These are phyloP conservation scores for Fusarium sp. DNA, from an alignment of 2,329 filamentous ascomycete species.

Conservation along the genomic window DNA sequence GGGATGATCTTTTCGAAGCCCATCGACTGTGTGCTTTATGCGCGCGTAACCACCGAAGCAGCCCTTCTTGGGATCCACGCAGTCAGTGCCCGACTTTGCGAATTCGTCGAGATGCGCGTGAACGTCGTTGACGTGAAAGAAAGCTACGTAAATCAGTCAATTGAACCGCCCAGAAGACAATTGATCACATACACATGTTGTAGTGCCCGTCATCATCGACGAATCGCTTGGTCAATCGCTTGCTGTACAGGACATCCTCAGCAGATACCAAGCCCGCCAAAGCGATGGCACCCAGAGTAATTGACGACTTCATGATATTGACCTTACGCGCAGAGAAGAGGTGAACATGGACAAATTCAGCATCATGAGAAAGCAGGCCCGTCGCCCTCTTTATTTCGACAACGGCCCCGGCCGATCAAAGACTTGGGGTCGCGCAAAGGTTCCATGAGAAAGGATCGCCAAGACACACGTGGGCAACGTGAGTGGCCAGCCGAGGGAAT, in stretches of 20 bases:
- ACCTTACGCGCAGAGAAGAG: background rate
- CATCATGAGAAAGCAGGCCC: slow-evolving; percentile 3
- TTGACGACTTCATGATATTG: slow-evolving; percentile 37
- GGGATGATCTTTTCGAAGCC: slow-evolving; percentile 65
- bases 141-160: slow-evolving; percentile 51
- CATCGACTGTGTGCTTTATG: slow-evolving; percentile 69
- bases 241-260: slow-evolving; percentile 62
- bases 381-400: slow-evolving; percentile 29
- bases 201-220: slow-evolving; percentile 61
- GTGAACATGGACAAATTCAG: background rate
- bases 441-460: slow-evolving; percentile 35
- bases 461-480: slow-evolving; percentile 43
- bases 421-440: slow-evolving; percentile 19
- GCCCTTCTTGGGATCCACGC: slow-evolving; percentile 63
- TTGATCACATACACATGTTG: slow-evolving; percentile 58
- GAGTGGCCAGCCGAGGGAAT: slow-evolving; percentile 34
- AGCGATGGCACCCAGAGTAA: slow-evolving; percentile 38
- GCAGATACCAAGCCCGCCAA: slow-evolving; percentile 45
- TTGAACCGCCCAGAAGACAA: background rate
- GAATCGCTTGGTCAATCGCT: slow-evolving; percentile 60
- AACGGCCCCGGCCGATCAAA: slow-evolving; percentile 11
- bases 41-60: slow-evolving; percentile 74
- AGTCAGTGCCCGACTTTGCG: slow-evolving; percentile 69
- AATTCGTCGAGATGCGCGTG: slow-evolving; percentile 75
- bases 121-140: slow-evolving; percentile 77